Percentiles rank a stretch among this genome's conserved stretches.
These are phyloP conservation scores for Backusella australiensis DNA, from an alignment of 192 early-diverging fungal genomes.

Conservation along the genomic window DNA sequence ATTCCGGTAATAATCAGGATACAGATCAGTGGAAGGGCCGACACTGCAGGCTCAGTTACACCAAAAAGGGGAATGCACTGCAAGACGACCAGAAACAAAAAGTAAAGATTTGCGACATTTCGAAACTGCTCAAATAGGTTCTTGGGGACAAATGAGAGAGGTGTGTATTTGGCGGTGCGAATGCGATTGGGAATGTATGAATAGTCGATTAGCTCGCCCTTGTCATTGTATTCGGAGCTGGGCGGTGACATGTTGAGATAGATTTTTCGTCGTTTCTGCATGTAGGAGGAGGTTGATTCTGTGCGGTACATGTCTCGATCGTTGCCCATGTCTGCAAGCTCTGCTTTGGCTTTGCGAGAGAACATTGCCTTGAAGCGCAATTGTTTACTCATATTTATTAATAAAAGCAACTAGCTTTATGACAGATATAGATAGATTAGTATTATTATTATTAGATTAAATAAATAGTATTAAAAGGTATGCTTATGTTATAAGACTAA, in stretches of 20 bases:
- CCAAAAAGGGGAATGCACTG: conserved; percentile 64
- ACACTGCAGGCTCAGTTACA: conserved; percentile 73
- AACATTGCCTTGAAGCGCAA: conserved; percentile 10
- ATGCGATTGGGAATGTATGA: conserved; percentile 65
- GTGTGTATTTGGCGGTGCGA: conserved; percentile 89
- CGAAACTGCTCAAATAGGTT: conserved; percentile 98
- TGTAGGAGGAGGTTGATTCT: conserved; percentile 37
- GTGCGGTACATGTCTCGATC: conserved; percentile 21
- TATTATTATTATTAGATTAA: background rate
- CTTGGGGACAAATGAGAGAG: conserved; percentile 91
- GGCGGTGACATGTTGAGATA: conserved; percentile 38
- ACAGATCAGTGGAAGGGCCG: conserved; percentile 81
- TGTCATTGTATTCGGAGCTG: conserved; percentile 21
- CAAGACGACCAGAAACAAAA: conserved; percentile 84
- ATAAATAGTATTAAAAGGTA: background rate
- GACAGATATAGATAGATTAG: background rate
- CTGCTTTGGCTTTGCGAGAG: conserved; percentile 1
- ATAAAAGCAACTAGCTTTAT: background rate
- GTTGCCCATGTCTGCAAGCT: background rate
- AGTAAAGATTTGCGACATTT: conserved; percentile 94
- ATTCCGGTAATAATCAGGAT: conserved; percentile 77
- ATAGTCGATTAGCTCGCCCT: conserved; percentile 32
- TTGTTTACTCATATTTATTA: background rate
- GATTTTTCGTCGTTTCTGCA: conserved; percentile 31
- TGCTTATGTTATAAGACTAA: background rate